Conservation (phyloP, 176 grass and related monocot genomes). For the Zoysia pacifica region DNA sequence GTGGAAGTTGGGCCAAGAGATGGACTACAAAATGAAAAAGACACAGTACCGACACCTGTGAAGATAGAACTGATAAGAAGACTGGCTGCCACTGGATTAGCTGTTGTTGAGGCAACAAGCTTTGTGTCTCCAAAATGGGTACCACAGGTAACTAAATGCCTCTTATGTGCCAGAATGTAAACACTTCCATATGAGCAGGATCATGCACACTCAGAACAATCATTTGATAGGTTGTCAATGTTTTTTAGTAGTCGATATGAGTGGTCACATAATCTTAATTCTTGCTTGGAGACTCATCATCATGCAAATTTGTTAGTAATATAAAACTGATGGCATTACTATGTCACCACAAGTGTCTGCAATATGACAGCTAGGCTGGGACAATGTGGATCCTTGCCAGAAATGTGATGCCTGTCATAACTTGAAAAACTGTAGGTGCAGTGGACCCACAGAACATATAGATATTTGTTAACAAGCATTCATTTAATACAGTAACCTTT, state of each 20-base stretch:
- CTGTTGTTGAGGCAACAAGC: constrained; percentile 89
- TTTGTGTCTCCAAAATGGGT: constrained; percentile 98
- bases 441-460: not conserved
- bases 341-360: not conserved
- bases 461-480: constrained; percentile 6
- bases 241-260: not conserved
- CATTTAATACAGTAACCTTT: not conserved
- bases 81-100: constrained; percentile 68
- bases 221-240: not conserved
- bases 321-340: not conserved
- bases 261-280: not conserved
- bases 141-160: constrained; percentile 66
- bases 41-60: constrained; percentile 62
- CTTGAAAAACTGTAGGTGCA: not conserved
- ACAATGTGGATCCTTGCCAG: constrained; percentile 1
- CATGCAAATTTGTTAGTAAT: not conserved
- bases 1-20: constrained; percentile 92
- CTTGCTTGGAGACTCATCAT: not conserved
- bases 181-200: not conserved
- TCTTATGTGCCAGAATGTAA: constrained; percentile 15
- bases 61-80: constrained; percentile 81
- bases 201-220: not conserved
- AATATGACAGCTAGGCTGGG: not conserved
- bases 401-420: not conserved
- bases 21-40: constrained; percentile 90